Base-by-base conservation (phyloP, 208 protist genomes). In the Crithidia acanthocephali region DNA sequence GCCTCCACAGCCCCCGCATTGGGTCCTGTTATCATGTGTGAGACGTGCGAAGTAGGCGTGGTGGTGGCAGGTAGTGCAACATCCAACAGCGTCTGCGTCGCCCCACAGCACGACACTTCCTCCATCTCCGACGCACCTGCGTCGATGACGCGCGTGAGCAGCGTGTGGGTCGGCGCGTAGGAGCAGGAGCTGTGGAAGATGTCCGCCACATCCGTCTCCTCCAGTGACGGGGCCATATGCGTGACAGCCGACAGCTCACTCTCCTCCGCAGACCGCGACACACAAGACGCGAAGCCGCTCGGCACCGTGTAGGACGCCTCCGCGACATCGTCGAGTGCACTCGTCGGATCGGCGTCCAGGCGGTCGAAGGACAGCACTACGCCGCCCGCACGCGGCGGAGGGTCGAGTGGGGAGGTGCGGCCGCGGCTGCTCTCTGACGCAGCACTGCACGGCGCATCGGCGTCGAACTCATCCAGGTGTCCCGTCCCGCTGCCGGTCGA, bases 181-280 rank as follows among this genome's bases (percentile, higher is more conserved):
- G 48, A 9, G 48, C 22, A 53, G 48, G 52, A 18, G 23, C 52
- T 22, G 23, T 37, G 52, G 27, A 45, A 61, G 35, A 61, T 61
- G n/a, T 61, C 56, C 22, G 56, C 56, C 20, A 61, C 56, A 0
- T 61, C 22, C 30, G 56, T 61, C 33, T 61, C 56, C 33, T 61
- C 9, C 56, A 45, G 18, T 23, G 56, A 45, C 2, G 30, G 33
- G n/a, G 35, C 16, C 56, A 45, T 11, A 33, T 45, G 56, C 7
- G 56, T 61, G 33, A 57, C 52, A n/a, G 28, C 8, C 28, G 28
- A 9, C 22, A 30, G 5, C 28, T 33, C 28, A 37, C 52, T 23
- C 9, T 37, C 9, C 52, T 32, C 28, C 1, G 52, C 28, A 7
- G 52, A 22, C 11, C 13, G 2, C 2, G 52, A 22, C 28, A 37